Percentiles rank a stretch among this genome's conserved stretches.
Evolutionary conservation across 495 filamentous ascomycete species (phyloP).

Genomic region (Penicillium roqueforti): DNA sequence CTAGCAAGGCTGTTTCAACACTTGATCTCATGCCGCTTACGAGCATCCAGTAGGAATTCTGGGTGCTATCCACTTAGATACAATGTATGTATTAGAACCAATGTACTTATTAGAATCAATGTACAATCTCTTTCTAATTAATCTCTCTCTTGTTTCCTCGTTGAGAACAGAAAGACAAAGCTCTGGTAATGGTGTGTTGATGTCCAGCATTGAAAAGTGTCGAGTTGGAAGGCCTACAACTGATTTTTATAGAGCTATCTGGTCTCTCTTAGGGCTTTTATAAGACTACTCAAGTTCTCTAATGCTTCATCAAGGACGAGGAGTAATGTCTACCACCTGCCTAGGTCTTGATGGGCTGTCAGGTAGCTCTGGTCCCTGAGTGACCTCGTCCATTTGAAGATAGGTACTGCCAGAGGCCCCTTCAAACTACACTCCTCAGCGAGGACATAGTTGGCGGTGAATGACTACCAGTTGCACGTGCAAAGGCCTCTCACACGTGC

Average conservation of each 20-base stretch:
- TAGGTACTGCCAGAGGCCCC: background rate
- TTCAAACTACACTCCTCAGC: too few species aligned
- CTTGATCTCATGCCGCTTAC: slow-evolving; percentile 19
- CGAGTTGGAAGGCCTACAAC: too few species aligned
- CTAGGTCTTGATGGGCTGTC: background rate
- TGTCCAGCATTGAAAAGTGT: background rate
- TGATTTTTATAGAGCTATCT: background rate
- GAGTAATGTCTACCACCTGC: background rate
- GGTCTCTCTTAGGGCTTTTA: background rate
- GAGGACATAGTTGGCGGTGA: background rate
- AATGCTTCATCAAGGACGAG: background rate
- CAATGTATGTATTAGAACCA: slow-evolving; percentile 4
- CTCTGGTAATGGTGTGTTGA: background rate
- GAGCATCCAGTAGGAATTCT: slow-evolving; percentile 11
- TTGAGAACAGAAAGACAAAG: background rate
- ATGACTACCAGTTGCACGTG: background rate
- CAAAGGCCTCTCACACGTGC: background rate
- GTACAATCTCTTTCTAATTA: background rate
- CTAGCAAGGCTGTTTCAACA: slow-evolving; percentile 34
- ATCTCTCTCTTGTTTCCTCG: background rate
- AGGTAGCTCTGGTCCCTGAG: background rate
- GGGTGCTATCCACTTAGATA: slow-evolving; percentile 11
- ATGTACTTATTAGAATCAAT: slow-evolving; percentile 7
- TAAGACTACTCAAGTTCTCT: background rate
- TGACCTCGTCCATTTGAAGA: background rate